Conservation (phyloP, 1,139 yeast species). For the Taiozyma sp. region DNA sequence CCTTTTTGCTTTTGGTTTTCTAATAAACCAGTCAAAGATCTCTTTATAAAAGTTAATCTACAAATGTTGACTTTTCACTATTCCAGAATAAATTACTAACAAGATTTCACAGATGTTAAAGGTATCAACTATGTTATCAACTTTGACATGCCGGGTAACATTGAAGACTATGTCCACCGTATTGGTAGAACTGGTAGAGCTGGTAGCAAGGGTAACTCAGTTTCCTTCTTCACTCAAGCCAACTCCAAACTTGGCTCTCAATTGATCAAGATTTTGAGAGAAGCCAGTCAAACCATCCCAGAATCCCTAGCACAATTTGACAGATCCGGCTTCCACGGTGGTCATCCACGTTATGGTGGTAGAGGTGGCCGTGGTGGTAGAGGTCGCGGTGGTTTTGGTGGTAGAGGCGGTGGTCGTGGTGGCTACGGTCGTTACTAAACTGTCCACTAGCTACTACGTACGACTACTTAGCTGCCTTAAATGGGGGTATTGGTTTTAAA, state of each 20-base stretch:
- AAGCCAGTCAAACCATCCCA: slow-evolving; percentile 90
- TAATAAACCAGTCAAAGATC: slow-evolving; percentile 3
- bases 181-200: slow-evolving; percentile 91
- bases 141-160: slow-evolving; percentile 97
- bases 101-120: slow-evolving; percentile 70
- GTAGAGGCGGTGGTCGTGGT: slow-evolving; percentile 17
- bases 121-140: slow-evolving; percentile 92
- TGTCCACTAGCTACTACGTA: too few relatives aligned
- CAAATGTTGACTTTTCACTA: neutral
- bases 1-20: neutral
- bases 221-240: slow-evolving; percentile 88
- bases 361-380: slow-evolving; percentile 45
- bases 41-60: neutral
- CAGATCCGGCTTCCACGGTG: slow-evolving; percentile 48
- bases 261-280: slow-evolving; percentile 84
- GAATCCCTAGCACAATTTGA: slow-evolving; percentile 47
- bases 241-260: slow-evolving; percentile 89
- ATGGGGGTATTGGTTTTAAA: neutral
- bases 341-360: slow-evolving; percentile 48
- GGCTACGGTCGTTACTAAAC: neutral
- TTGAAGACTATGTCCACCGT: slow-evolving; percentile 85
- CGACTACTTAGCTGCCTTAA: too few relatives aligned
- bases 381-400: slow-evolving; percentile 26
- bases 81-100: slow-evolving; percentile 27
- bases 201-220: slow-evolving; percentile 92